phyloP scores from a whole-genome alignment of 805 yeast genomes.

The Blastobotrys terrestris region DNA sequence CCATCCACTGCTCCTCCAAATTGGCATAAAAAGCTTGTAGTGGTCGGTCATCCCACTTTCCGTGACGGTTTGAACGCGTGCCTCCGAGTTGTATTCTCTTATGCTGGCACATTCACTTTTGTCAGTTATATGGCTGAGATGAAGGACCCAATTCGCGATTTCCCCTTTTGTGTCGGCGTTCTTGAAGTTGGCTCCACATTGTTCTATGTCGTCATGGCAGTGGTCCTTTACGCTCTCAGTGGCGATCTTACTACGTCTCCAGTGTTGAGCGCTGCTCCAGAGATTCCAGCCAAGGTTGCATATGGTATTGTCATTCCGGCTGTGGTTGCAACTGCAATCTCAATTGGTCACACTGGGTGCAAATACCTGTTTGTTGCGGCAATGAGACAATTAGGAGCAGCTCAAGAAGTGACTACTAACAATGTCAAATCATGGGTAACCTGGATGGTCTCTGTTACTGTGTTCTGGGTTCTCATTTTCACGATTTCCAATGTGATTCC shows the following conservation, averaged over 20 bases:
- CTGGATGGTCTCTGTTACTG: conserved; percentile 42
- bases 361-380: conserved; percentile 39
- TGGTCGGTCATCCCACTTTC: conserved; percentile 40
- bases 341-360: conserved; percentile 33
- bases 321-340: conserved; percentile 37
- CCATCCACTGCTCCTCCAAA: conserved; percentile 45
- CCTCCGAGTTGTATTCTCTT: conserved; percentile 54
- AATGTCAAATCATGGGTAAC: conserved; percentile 34
- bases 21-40: neutral
- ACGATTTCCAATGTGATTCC: conserved; percentile 58
- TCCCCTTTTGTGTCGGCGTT: conserved; percentile 47
- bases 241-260: conserved; percentile 50
- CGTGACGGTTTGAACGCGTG: conserved; percentile 51
- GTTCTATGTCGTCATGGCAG: conserved; percentile 47
- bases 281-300: conserved; percentile 37
- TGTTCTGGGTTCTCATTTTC: conserved; percentile 50
- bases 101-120: conserved; percentile 58
- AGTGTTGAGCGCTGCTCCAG: conserved; percentile 40
- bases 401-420: conserved; percentile 28
- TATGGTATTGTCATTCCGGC: conserved; percentile 58
- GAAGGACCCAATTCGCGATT: conserved; percentile 47
- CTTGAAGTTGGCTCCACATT: conserved; percentile 47
- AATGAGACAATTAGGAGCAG: conserved; percentile 40
- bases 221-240: conserved; percentile 51
- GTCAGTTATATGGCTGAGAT: conserved; percentile 58